phyloP scores from a whole-genome alignment of 257 asterid genomes.

The Przewalskia tangutica region DNA sequence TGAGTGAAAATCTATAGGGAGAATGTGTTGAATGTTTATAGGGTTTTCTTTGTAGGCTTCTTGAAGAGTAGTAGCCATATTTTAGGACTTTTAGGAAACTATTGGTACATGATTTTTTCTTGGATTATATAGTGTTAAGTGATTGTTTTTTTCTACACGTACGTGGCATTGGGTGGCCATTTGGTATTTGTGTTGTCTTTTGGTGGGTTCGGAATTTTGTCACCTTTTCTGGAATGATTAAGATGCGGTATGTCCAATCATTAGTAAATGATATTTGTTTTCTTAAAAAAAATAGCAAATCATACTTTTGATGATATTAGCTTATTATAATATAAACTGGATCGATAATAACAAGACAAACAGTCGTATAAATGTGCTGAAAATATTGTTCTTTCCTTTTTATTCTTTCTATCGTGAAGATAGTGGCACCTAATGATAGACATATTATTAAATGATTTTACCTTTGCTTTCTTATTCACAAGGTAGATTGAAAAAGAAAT shows the following conservation, averaged over 20 bases:
- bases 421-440: no score
- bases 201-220: not conserved
- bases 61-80: constrained; percentile 34
- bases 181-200: not conserved
- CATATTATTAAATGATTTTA: no score
- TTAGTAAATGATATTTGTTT: no score
- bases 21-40: constrained; percentile 30
- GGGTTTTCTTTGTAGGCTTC: constrained; percentile 37
- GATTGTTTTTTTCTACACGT: not conserved
- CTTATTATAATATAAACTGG: no score
- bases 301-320: not conserved
- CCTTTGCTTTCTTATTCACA: no score
- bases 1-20: constrained; percentile 58
- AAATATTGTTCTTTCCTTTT: no score
- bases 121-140: not conserved
- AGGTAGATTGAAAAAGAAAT: no score
- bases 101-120: not conserved
- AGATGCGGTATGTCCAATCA: not conserved
- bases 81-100: not conserved
- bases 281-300: no score
- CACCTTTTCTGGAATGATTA: not conserved
- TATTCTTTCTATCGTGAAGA: no score
- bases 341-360: no score
- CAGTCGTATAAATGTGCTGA: no score
- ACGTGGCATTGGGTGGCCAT: not conserved